A percentile compares a stretch with the other conserved stretches of the same genome.
These are phyloP conservation scores for Tulasnella sp. DNA, from an alignment of 768 basidiomycete genomes.

Conservation along the genomic window DNA sequence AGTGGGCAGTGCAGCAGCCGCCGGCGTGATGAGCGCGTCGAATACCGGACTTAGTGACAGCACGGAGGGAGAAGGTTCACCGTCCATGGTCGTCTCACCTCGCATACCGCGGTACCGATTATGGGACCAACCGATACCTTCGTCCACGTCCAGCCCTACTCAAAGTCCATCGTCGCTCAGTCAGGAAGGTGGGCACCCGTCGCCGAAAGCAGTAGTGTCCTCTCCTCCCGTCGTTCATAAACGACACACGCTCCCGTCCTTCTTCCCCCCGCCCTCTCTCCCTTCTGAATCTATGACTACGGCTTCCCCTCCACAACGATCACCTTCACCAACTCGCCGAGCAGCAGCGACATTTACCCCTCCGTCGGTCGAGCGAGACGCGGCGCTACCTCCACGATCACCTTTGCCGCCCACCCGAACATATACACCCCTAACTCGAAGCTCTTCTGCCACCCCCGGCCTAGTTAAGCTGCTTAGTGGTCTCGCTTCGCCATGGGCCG, in stretches of 20 bases:
- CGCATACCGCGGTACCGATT: neutral
- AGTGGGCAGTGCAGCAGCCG: neutral
- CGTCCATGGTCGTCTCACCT: neutral
- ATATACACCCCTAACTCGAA: neutral
- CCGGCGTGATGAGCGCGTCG: neutral
- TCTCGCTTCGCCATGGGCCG: neutral
- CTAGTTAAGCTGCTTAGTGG: neutral
- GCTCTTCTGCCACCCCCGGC: neutral
- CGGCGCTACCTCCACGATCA: constrained; percentile 19
- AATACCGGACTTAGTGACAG: neutral
- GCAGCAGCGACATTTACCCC: neutral
- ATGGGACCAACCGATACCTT: neutral
- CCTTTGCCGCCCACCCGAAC: neutral
- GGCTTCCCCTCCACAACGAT: neutral
- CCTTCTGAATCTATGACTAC: neutral
- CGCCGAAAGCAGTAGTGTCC: neutral
- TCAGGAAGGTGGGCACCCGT: neutral
- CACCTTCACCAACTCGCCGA: neutral
- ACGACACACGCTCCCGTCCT: neutral
- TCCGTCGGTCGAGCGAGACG: neutral
- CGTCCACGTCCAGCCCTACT: neutral
- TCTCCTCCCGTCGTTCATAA: neutral
- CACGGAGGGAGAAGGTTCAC: neutral
- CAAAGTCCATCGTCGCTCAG: neutral
- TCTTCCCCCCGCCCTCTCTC: neutral